phyloP scores from a whole-genome alignment of 345 rosid genomes.

The Brassica cretica region DNA sequence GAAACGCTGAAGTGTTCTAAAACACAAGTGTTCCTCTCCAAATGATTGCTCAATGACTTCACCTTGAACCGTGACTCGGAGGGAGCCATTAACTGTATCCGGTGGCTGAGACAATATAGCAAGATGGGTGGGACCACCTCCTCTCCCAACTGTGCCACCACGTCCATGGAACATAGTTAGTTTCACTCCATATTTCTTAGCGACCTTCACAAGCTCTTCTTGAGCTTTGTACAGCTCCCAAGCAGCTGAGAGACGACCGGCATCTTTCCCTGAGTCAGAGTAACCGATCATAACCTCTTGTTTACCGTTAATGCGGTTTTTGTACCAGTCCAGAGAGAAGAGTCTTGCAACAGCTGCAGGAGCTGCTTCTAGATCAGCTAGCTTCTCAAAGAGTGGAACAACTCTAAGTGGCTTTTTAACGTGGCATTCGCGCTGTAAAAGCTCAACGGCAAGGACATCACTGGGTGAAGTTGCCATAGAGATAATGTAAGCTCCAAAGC shows the following conservation, averaged over 20 bases:
- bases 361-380: conserved; percentile 95
- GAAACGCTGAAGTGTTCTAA: conserved; percentile 94
- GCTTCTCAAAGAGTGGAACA: conserved; percentile 97
- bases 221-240: conserved; percentile 99
- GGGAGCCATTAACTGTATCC: conserved; percentile 90
- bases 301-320: conserved; percentile 80
- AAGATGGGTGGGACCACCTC: conserved; percentile 99
- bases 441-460: conserved; percentile 97
- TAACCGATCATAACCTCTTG: conserved; percentile 99
- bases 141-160: conserved; percentile 99
- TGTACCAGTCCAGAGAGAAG: conserved; percentile 94
- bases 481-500: conserved; percentile 91
- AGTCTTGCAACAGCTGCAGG: conserved; percentile 93
- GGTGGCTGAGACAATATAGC: conserved; percentile 99
- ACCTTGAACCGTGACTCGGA: conserved; percentile 94
- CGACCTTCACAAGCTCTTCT: conserved; percentile 90
- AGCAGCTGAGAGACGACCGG: conserved; percentile 94
- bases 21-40: conserved; percentile 93
- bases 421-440: conserved; percentile 91
- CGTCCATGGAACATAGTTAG: conserved; percentile 99
- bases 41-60: conserved; percentile 96
- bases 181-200: conserved; percentile 82
- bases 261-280: conserved; percentile 98
- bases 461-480: conserved; percentile 98
- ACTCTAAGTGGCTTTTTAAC: conserved; percentile 89